Percentiles rank a stretch among this genome's conserved stretches.
These are phyloP conservation scores for Fragaria vesca DNA, from an alignment of 306 rosid species.

Conservation along the genomic window DNA sequence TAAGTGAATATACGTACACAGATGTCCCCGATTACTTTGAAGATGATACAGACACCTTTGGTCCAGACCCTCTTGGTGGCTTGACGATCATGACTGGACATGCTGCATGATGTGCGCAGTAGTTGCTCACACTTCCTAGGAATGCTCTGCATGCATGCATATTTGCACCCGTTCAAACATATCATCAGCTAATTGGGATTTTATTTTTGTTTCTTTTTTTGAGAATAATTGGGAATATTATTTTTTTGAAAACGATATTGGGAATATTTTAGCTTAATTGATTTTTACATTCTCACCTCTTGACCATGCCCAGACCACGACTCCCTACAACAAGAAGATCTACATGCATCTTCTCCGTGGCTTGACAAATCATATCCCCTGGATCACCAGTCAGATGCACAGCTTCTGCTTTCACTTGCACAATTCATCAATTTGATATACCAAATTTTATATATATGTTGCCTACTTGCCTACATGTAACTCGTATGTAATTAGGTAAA, in stretches of 20 bases:
- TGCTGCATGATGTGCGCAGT: constrained; percentile 64
- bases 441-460: neutral
- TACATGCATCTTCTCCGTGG: constrained; percentile 57
- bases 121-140: constrained; percentile 72
- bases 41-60: neutral
- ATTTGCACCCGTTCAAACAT: neutral
- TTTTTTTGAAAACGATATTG: no score
- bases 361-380: constrained; percentile 71
- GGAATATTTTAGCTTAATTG: no score
- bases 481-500: no score
- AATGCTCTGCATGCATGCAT: neutral
- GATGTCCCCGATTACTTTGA: neutral
- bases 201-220: no score
- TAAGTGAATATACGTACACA: neutral
- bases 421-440: neutral
- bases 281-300: constrained; percentile 36
- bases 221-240: no score
- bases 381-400: constrained; percentile 56
- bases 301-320: constrained; percentile 68
- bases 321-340: constrained; percentile 67
- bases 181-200: no score
- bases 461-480: no score
- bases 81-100: constrained; percentile 58
- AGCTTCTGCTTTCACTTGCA: constrained; percentile 63
- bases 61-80: constrained; percentile 38